Evolutionary conservation across 306 rosid species (phyloP).

Genomic region (Cucurbita pepo): DNA sequence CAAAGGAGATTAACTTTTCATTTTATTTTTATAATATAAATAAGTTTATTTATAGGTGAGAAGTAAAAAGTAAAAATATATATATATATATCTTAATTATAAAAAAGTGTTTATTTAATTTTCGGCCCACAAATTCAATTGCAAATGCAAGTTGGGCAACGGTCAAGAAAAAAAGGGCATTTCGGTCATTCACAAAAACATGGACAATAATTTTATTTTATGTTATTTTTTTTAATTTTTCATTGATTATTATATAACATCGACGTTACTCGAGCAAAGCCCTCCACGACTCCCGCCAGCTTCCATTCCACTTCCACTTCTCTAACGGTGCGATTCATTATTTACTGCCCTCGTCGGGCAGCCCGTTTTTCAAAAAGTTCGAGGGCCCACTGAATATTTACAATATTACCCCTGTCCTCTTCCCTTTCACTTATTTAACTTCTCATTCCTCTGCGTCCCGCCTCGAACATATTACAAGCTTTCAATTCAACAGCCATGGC

Average conservation of each 20-base stretch:
- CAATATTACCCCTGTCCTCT: slow-evolving; percentile 2
- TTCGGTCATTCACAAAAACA: not conserved
- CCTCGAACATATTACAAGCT: not conserved
- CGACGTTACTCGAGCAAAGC: not conserved
- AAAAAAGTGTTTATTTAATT: not conserved
- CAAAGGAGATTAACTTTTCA: too few relatives aligned
- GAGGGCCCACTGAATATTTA: not conserved
- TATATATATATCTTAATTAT: too few relatives aligned
- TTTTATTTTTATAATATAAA: too few relatives aligned
- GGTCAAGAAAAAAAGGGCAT: not conserved
- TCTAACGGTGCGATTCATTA: not conserved
- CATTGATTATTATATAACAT: not conserved
- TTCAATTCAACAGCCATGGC: not conserved
- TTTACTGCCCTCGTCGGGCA: not conserved
- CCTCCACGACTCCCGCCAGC: not conserved
- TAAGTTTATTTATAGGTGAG: too few relatives aligned
- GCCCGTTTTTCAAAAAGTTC: not conserved
- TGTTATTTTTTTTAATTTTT: too few relatives aligned
- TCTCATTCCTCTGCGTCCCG: not conserved
- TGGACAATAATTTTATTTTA: not conserved
- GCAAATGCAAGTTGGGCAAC: not conserved
- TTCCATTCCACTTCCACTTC: not conserved
- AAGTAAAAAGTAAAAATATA: too few relatives aligned
- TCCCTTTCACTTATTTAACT: not conserved
- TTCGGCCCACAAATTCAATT: not conserved